Percentiles rank a stretch among this genome's conserved stretches.
These are phyloP conservation scores for Scutellaria galericulata DNA, from an alignment of 257 asterid genomes.

Conservation along the genomic window DNA sequence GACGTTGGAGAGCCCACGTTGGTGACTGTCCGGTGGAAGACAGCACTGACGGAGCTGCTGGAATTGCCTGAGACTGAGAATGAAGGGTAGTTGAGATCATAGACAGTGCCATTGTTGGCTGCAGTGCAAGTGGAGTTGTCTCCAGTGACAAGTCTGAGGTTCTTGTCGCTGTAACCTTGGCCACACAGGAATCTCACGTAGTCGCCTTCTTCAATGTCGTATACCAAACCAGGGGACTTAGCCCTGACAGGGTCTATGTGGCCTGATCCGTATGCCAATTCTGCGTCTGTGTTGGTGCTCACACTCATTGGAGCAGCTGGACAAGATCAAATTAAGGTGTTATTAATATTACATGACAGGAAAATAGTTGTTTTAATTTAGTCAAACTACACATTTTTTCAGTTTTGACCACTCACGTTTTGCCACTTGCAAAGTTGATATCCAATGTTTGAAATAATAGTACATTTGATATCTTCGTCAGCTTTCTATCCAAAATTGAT, in stretches of 20 bases:
- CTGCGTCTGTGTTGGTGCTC: conserved; percentile 48
- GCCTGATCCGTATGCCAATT: conserved; percentile 76
- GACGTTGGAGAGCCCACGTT: conserved; percentile 66
- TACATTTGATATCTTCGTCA: too few species aligned
- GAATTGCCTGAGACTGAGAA: conserved; percentile 45
- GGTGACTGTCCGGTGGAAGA: conserved; percentile 58
- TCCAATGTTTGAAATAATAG: too few species aligned
- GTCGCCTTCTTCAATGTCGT: conserved; percentile 57
- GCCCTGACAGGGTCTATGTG: conserved; percentile 72
- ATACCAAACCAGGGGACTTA: conserved; percentile 60
- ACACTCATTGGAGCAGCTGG: conserved; percentile 55
- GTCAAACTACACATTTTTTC: too few species aligned
- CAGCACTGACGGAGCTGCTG: conserved; percentile 28
- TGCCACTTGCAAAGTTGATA: too few species aligned
- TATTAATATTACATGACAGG: background rate
- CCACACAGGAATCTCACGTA: conserved; percentile 70
- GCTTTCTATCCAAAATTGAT: too few species aligned
- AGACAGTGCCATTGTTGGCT: conserved; percentile 48
- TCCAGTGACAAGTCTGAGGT: conserved; percentile 53
- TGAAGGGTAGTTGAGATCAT: conserved; percentile 72
- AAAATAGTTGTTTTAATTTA: too few species aligned
- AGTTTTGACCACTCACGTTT: too few species aligned
- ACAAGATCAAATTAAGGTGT: background rate
- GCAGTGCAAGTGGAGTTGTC: conserved; percentile 56
- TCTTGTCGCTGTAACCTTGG: conserved; percentile 62